Percentiles rank a stretch among this genome's conserved stretches.
These are phyloP conservation scores for Meyerozyma smithsonii DNA, from an alignment of 1,139 yeast genomes.

Conservation along the genomic window DNA sequence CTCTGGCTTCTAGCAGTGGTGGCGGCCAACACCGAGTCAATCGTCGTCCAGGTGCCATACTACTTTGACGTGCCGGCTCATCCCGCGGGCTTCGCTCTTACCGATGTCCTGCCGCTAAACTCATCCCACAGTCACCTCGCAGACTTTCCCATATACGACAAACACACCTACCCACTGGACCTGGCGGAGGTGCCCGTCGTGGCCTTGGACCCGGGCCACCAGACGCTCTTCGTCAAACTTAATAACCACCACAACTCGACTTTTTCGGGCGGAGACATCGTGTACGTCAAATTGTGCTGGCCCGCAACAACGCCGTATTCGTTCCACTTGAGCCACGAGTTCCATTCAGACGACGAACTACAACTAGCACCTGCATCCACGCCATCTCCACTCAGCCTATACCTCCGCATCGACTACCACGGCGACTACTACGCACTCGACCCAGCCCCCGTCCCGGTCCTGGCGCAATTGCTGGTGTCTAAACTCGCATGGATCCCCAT, in stretches of 20 bases:
- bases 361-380: not conserved
- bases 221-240: constrained; percentile 25
- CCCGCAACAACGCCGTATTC: constrained; percentile 37
- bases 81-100: constrained; percentile 4
- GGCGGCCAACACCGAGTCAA: constrained; percentile 37
- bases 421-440: not conserved
- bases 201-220: not conserved
- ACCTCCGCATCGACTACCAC: constrained; percentile 1
- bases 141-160: constrained; percentile 2
- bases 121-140: not conserved
- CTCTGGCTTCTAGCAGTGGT: constrained; percentile 6
- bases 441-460: not conserved
- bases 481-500: constrained; percentile 36
- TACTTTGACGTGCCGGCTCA: constrained; percentile 31
- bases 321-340: constrained; percentile 22
- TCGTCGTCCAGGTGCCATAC: constrained; percentile 28
- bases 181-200: not conserved
- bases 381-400: not conserved
- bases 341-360: constrained; percentile 5
- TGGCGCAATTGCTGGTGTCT: constrained; percentile 7
- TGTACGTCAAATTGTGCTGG: constrained; percentile 41
- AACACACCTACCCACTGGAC: not conserved
- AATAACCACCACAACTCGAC: constrained; percentile 31
- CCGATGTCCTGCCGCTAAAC: not conserved
- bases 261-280: constrained; percentile 26